Evolutionary conservation across 1,139 yeast species (phyloP), one percentile per base, ranked within the genome.

Genomic region (Pneumocystis wakefieldiae): DNA sequence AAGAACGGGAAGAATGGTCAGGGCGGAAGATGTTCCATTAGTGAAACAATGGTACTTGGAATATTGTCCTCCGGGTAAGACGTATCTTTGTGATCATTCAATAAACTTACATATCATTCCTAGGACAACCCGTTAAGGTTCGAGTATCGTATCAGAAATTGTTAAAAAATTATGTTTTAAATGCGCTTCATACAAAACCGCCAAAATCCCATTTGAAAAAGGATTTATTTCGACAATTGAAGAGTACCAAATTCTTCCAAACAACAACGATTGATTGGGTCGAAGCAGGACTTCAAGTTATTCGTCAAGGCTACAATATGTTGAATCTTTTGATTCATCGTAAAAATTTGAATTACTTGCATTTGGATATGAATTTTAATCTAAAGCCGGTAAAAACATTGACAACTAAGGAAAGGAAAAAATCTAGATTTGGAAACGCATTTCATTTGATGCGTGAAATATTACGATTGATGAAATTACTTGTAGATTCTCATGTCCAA

Each of bases 251-350:
- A 69, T 94, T 83, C 73, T 94, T 94, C 74, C 96, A 90, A 70
- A 86, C 87, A 70, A 92, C 98, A 0, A 81, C 90, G 0, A 85
- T 92, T 62, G 98, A 92, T 73, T 94, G 99, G 99, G 94, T 92
- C 1, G 99, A 94, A 73, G 98, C 97, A 0, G 98, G 97, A 36
- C 76, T 92, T 64, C 98, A 92, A 73, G 83, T 94, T 1, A 87
- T 96, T 71, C 81, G 84, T 48, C 99, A 94, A 73, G 98, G 98
- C 0, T 88, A 86, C 73, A 91, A 90, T 69, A 91, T 92, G 96
- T 79, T 94, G 59, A 92, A 91, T 71, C 76, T 94, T 53, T 76
- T 94, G 68, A 89, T 94, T 60, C 98, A 94, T 73, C 82, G 91
- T 70, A 86, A 88, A 70, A 98, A 98, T 0, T 77, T 94, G 48